Percentiles rank a stretch among this genome's conserved stretches.
These are phyloP conservation scores for Potentilla sterilis DNA, from an alignment of 306 rosid genomes.

Conservation along the genomic window DNA sequence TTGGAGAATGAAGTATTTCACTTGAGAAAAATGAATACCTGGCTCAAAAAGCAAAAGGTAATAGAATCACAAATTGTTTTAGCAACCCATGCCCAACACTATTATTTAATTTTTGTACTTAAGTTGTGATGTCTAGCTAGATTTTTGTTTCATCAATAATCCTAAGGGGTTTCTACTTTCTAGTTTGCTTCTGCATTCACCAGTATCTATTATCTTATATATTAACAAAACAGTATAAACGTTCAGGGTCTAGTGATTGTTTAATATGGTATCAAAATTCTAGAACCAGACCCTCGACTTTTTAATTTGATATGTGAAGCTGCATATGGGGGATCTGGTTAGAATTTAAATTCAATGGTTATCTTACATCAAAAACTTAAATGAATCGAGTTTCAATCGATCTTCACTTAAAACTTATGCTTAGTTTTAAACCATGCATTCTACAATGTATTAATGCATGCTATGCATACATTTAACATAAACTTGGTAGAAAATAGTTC, in stretches of 20 bases:
- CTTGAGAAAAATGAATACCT: constrained; percentile 30
- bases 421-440: background rate
- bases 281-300: background rate
- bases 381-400: background rate
- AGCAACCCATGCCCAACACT: background rate
- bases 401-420: background rate
- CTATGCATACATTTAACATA: no score
- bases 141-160: background rate
- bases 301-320: background rate
- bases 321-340: background rate
- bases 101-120: background rate
- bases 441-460: no score
- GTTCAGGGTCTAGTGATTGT: background rate
- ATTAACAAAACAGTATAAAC: background rate
- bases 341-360: background rate
- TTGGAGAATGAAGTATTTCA: constrained; percentile 39
- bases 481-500: no score
- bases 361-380: background rate
- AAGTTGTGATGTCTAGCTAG: background rate
- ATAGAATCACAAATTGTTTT: background rate
- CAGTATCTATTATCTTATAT: background rate
- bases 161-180: background rate
- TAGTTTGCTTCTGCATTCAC: background rate
- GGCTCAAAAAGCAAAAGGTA: constrained; percentile 53
- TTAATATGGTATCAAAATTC: background rate